Evolutionary conservation across 371 early-diverging fungal genomes (phyloP).

Genomic region (Choanephora cucurbitarum): DNA sequence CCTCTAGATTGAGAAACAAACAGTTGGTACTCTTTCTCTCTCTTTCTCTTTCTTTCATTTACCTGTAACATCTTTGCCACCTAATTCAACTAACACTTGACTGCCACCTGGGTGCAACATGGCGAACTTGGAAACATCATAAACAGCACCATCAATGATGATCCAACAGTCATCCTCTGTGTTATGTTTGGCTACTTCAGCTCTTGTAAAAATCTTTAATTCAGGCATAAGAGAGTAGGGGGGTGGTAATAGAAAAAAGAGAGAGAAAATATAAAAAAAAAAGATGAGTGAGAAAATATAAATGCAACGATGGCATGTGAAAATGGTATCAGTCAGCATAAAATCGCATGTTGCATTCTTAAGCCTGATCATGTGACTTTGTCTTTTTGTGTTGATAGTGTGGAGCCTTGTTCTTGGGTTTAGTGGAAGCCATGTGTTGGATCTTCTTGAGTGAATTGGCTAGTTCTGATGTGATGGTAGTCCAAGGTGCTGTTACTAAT

Average conservation of each 20-base stretch:
- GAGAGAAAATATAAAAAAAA: not conserved
- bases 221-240: constrained; percentile 32
- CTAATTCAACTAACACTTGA: constrained; percentile 62
- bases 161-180: constrained; percentile 87
- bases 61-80: constrained; percentile 82
- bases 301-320: constrained; percentile 2
- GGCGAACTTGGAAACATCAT: constrained; percentile 87
- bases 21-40: constrained; percentile 2
- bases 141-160: constrained; percentile 82
- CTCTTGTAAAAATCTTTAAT: constrained; percentile 57
- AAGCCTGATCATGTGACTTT: not conserved
- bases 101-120: constrained; percentile 92
- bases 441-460: constrained; percentile 1
- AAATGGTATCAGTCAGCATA: constrained; percentile 16
- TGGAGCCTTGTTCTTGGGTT: not conserved
- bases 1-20: constrained; percentile 19
- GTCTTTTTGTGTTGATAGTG: not conserved
- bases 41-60: constrained; percentile 4
- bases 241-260: not conserved
- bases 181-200: constrained; percentile 82
- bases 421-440: too few relatives aligned
- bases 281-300: too few relatives aligned
- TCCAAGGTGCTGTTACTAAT: constrained; percentile 20
- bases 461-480: constrained; percentile 3
- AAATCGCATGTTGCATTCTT: not conserved